These are phyloP conservation scores for Raffaelea ambrosiae DNA, from an alignment of 2,329 filamentous ascomycete genomes.

Conservation along the genomic window DNA sequence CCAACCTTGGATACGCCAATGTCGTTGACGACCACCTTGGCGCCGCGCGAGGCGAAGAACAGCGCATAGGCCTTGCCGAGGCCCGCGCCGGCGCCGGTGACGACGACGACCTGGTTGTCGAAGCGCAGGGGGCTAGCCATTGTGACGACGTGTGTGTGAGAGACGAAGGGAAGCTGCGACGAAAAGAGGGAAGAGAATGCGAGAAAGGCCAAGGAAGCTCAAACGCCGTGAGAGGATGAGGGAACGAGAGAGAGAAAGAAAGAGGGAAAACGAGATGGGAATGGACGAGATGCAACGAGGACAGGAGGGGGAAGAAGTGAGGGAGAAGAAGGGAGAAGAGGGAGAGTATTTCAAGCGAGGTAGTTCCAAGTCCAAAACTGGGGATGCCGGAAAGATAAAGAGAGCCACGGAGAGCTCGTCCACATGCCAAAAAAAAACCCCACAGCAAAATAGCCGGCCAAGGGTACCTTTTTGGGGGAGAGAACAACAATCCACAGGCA, in stretches of 20 bases:
- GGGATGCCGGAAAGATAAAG: not conserved
- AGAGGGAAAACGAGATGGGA: not conserved
- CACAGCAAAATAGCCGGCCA: not conserved
- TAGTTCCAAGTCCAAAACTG: not conserved
- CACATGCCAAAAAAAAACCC: too few species aligned
- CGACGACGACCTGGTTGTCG: conserved; percentile 81
- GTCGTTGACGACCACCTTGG: conserved; percentile 75
- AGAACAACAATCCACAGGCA: too few species aligned
- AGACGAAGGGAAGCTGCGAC: not conserved
- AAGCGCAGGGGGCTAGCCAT: conserved; percentile 66
- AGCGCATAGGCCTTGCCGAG: conserved; percentile 74
- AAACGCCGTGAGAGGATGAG: not conserved
- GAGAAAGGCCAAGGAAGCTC: not conserved
- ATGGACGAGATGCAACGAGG: too few species aligned
- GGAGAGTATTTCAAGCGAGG: not conserved
- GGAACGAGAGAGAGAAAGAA: not conserved
- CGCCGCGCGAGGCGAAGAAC: conserved; percentile 88
- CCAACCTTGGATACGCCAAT: conserved; percentile 61
- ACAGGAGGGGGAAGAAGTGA: not conserved
- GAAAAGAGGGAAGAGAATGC: not conserved
- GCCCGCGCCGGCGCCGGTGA: conserved; percentile 79
- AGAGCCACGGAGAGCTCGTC: not conserved
- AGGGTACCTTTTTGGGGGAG: conserved; percentile 2
- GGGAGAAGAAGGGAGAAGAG: not conserved
- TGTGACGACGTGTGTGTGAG: conserved; percentile 10